phyloP scores from a whole-genome alignment of 176 grass and related monocot species.

The Oryza meridionalis region DNA sequence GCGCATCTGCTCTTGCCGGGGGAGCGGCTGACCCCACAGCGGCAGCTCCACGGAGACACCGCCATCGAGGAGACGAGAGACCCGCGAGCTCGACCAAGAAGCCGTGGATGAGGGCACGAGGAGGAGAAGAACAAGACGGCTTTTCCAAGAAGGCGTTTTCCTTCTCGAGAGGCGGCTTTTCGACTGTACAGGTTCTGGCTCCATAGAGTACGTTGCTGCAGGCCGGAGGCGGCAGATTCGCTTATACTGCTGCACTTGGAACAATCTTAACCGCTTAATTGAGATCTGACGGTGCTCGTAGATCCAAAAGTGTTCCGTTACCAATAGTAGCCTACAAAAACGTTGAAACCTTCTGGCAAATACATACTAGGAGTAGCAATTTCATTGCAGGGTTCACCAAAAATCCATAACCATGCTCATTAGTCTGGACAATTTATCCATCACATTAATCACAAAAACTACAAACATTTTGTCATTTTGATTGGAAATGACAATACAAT shows the following conservation, averaged over 20 bases:
- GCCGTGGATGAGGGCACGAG: neutral
- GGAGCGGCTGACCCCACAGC: constrained; percentile 32
- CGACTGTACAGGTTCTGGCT: too few relatives aligned
- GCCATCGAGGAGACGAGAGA: constrained; percentile 35
- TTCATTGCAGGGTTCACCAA: too few relatives aligned
- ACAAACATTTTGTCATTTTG: neutral
- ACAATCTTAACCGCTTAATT: too few relatives aligned
- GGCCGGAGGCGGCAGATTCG: neutral
- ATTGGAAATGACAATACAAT: neutral
- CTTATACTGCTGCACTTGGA: neutral
- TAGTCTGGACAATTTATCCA: neutral
- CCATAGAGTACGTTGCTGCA: neutral
- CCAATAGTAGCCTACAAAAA: too few relatives aligned
- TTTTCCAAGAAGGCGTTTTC: neutral
- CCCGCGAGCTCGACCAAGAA: neutral
- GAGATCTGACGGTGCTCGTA: neutral
- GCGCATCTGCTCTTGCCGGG: constrained; percentile 29
- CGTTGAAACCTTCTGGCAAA: too few relatives aligned
- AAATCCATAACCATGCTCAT: too few relatives aligned
- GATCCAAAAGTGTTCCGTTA: too few relatives aligned
- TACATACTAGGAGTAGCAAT: too few relatives aligned
- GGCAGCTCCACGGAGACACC: constrained; percentile 30
- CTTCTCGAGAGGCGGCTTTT: neutral
- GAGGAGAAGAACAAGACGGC: neutral
- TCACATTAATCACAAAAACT: neutral